Evolutionary conservation across 495 filamentous ascomycete species (phyloP), one percentile per base, ranked within the genome.

Genomic region (Aspergillus egyptiacus): DNA sequence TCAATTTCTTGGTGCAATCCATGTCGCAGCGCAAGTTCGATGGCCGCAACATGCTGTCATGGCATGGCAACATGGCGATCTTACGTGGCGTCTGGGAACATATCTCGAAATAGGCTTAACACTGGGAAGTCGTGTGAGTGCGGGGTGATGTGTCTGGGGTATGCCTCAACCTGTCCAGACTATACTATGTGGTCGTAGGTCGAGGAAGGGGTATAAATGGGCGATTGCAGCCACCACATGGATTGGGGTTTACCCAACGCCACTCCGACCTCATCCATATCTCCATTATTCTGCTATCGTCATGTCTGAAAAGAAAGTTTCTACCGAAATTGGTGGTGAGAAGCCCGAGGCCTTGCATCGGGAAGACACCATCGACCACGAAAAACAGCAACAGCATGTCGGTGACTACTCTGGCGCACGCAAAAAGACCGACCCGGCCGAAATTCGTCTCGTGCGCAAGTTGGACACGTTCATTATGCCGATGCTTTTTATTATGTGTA

Each of bases 401-500:
- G 36, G 36, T n/a, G 71, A 74, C 48, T 65, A 70, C 38, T 69
- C 64, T 24, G 68, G 71, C n/a, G 65, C 68, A 10, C 47, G 60
- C 32, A 56, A 54, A 24, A 70, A 72, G 50, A 66, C 66, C 18
- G 64, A 72, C 35, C 68, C 68, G 2, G 53, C 43, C 15, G 71
- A 76, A 54, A 74, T 68, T 32, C 58, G 59, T 0, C 51, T 77
- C n/a, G 73, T 75, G 17, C 63, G 60, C 32, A 77, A 75, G 57
- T 58, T 77, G 3, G 73, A 75, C 54, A 44, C 52, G 23, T 71
- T 61, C 46, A 73, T 77, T 31, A 74, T 75, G 70, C 69, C 68
- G 25, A 64, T 63, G 17, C 58, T 75, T 25, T 76, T 69, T 60
- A 11, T 61, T n/a, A 74, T 74, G 71, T 75, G n/a, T n/a, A n/a